phyloP scores from a whole-genome alignment of 2,329 filamentous ascomycete species.

The Trichoderma arundinaceum region DNA sequence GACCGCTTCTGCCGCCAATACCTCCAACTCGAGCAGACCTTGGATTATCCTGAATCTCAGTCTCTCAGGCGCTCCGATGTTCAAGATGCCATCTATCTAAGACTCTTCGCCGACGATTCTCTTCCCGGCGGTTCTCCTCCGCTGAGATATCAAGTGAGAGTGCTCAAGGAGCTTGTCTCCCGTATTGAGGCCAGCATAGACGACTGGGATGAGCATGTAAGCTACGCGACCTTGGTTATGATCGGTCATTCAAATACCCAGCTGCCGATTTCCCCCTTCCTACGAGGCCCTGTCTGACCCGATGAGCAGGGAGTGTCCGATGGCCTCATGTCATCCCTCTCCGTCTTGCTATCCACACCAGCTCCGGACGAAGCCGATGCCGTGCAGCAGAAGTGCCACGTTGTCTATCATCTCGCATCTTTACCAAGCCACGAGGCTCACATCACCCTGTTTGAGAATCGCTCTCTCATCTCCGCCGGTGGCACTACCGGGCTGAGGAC shows the following conservation, averaged over 20 bases:
- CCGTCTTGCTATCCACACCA: conserved; percentile 66
- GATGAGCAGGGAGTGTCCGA: conserved; percentile 77
- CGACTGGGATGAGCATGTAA: conserved; percentile 87
- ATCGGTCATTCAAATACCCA: conserved; percentile 1
- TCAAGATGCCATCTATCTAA: conserved; percentile 69
- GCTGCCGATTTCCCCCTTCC: background rate
- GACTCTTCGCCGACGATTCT: conserved; percentile 67
- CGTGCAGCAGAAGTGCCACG: conserved; percentile 74
- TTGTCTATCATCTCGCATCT: conserved; percentile 68
- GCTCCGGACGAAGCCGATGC: conserved; percentile 68
- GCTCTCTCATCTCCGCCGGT: conserved; percentile 69
- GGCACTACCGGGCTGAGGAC: conserved; percentile 79
- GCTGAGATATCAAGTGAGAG: conserved; percentile 69
- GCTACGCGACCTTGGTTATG: conserved; percentile 43
- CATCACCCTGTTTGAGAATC: conserved; percentile 72
- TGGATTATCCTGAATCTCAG: conserved; percentile 67
- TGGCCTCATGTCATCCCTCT: conserved; percentile 73
- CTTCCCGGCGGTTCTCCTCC: conserved; percentile 64
- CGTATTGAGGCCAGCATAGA: conserved; percentile 75
- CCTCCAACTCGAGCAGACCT: conserved; percentile 70
- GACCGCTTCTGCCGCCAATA: conserved; percentile 74
- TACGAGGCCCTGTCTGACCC: conserved; percentile 37
- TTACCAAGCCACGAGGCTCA: conserved; percentile 34
- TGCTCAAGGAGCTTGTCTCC: conserved; percentile 74
- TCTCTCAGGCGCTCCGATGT: conserved; percentile 64